Evolutionary conservation across 139 green algal genomes (phyloP).

Genomic region (Zygnema circumcarinatum): DNA sequence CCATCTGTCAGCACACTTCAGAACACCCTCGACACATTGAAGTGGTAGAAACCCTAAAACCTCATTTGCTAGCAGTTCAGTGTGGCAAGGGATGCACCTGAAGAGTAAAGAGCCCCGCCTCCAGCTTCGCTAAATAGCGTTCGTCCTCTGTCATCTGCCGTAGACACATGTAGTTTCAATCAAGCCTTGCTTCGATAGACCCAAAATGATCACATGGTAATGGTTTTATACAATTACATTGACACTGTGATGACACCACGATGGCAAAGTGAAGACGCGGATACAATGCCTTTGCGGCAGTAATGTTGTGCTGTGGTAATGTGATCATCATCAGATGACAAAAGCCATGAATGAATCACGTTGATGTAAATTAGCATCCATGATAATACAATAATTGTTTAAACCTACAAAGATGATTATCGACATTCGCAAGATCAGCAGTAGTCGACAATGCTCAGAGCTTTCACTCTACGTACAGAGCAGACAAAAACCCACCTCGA

Average conservation of each 20-base stretch:
- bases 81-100: not conserved
- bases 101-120: constrained; percentile 48
- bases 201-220: not conserved
- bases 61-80: not conserved
- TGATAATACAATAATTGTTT: too few species aligned
- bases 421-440: too few species aligned
- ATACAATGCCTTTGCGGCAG: too few species aligned
- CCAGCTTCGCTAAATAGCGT: constrained; percentile 51
- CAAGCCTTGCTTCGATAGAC: not conserved
- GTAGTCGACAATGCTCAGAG: too few species aligned
- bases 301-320: too few species aligned
- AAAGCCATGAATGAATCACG: too few species aligned
- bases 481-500: constrained; percentile 4
- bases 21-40: not conserved
- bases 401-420: too few species aligned
- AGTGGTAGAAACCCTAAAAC: not conserved
- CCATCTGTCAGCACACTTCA: not conserved
- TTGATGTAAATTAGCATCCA: too few species aligned
- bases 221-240: not conserved
- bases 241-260: not conserved
- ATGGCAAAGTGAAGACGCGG: not conserved
- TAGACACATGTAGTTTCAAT: not conserved
- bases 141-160: constrained; percentile 36
- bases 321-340: too few species aligned
- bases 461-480: too few species aligned